phyloP scores from a whole-genome alignment of 495 filamentous ascomycete species.

The Xylaria intraflava region DNA sequence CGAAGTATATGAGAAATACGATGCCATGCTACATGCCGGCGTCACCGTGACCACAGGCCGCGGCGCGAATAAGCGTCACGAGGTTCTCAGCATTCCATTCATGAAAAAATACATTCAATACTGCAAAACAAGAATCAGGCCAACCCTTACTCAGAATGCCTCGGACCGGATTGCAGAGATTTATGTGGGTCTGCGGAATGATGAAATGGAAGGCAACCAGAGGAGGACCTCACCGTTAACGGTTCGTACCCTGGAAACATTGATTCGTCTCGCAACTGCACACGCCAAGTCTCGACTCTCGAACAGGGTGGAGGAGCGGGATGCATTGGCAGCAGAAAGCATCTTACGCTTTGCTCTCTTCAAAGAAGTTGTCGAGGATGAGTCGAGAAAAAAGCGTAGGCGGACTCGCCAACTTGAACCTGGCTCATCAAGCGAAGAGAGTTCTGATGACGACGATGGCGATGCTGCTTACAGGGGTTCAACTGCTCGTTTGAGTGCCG shows the following conservation, averaged over 20 bases:
- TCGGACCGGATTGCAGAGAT: slow-evolving; percentile 85
- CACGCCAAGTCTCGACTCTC: slow-evolving; percentile 93
- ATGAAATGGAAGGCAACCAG: slow-evolving; percentile 90
- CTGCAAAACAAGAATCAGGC: slow-evolving; percentile 87
- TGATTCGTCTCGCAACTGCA: slow-evolving; percentile 94
- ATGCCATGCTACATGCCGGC: slow-evolving; percentile 90
- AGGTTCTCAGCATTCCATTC: slow-evolving; percentile 96
- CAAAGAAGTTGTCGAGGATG: slow-evolving; percentile 91
- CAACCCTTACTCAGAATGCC: slow-evolving; percentile 84
- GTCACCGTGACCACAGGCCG: slow-evolving; percentile 70
- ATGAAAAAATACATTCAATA: slow-evolving; percentile 99
- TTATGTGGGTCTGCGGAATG: slow-evolving; percentile 92
- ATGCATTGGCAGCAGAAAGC: slow-evolving; percentile 80
- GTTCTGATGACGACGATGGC: slow-evolving; percentile 31
- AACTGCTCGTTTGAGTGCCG: slow-evolving; percentile 16
- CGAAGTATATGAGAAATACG: slow-evolving; percentile 94
- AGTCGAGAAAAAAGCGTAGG: slow-evolving; percentile 68
- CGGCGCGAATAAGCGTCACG: slow-evolving; percentile 64
- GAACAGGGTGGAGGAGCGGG: slow-evolving; percentile 84
- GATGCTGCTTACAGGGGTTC: slow-evolving; percentile 22
- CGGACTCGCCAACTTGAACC: slow-evolving; percentile 41
- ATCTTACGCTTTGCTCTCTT: slow-evolving; percentile 95
- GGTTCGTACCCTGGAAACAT: slow-evolving; percentile 91
- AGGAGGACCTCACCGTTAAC: slow-evolving; percentile 92
- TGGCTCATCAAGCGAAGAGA: slow-evolving; percentile 31